phyloP scores from a whole-genome alignment of 768 basidiomycete species.

The Tephrocybe sp. region DNA sequence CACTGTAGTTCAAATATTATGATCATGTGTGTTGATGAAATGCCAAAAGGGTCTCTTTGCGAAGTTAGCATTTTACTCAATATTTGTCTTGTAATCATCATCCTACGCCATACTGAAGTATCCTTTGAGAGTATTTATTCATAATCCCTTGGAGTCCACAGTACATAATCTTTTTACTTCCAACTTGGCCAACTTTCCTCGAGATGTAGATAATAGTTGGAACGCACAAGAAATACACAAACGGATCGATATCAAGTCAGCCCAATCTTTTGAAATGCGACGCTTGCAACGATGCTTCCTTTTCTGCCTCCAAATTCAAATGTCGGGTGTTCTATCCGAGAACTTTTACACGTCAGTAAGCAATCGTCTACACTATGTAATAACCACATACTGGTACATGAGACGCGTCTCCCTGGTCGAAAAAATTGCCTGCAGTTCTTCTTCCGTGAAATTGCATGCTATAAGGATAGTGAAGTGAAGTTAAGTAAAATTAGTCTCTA shows the following conservation, averaged over 20 bases:
- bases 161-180: too few relatives aligned
- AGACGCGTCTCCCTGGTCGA: conserved; percentile 44
- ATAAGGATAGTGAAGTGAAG: neutral
- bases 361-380: neutral
- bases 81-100: too few relatives aligned
- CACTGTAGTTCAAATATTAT: conserved; percentile 18
- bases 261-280: conserved; percentile 57
- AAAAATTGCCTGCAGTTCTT: conserved; percentile 62
- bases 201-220: too few relatives aligned
- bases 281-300: conserved; percentile 66
- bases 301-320: conserved; percentile 77
- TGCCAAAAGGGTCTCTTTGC: too few relatives aligned
- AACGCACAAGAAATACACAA: too few relatives aligned
- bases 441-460: conserved; percentile 87
- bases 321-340: conserved; percentile 66
- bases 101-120: too few relatives aligned
- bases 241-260: neutral
- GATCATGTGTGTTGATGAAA: neutral
- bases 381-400: conserved; percentile 56
- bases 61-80: too few relatives aligned
- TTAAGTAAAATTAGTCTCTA: neutral
- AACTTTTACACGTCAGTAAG: conserved; percentile 38
- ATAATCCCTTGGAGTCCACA: too few relatives aligned
- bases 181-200: too few relatives aligned
- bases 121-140: too few relatives aligned